Percentiles rank a stretch among this genome's conserved stretches.
Evolutionary conservation across 306 rosid species (phyloP).

Genomic region (Dalbergia oliveri): DNA sequence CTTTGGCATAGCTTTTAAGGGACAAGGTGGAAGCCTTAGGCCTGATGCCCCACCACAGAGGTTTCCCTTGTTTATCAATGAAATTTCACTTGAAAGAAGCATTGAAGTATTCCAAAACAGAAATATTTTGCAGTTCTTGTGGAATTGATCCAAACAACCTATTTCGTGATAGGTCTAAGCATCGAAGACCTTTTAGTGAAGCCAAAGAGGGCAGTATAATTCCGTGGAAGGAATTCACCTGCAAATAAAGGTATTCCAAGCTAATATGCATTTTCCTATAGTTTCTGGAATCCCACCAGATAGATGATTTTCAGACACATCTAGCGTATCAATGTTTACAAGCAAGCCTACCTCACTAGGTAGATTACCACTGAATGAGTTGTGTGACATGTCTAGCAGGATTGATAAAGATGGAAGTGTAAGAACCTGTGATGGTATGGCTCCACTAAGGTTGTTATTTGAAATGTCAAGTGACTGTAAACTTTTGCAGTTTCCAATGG

Average conservation of each 20-base stretch:
- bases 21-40: conserved; percentile 33
- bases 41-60: conserved; percentile 33
- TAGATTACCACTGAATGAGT: conserved; percentile 21
- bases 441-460: conserved; percentile 15
- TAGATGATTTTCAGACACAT: conserved; percentile 33
- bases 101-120: conserved; percentile 13
- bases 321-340: neutral
- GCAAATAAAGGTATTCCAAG: conserved; percentile 19
- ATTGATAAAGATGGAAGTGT: neutral
- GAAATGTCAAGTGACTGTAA: neutral
- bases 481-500: conserved; percentile 16
- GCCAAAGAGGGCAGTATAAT: conserved; percentile 27
- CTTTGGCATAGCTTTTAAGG: neutral
- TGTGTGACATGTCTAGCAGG: neutral
- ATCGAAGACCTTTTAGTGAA: conserved; percentile 21
- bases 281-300: conserved; percentile 25
- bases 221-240: conserved; percentile 32
- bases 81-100: conserved; percentile 22
- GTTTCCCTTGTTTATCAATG: neutral
- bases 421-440: conserved; percentile 19
- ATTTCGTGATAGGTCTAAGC: conserved; percentile 29
- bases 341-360: conserved; percentile 26
- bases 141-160: conserved; percentile 41
- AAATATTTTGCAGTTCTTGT: neutral
- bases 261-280: conserved; percentile 20